Conservation (phyloP, 2,329 filamentous ascomycete species). For the Pyricularia grisea region DNA sequence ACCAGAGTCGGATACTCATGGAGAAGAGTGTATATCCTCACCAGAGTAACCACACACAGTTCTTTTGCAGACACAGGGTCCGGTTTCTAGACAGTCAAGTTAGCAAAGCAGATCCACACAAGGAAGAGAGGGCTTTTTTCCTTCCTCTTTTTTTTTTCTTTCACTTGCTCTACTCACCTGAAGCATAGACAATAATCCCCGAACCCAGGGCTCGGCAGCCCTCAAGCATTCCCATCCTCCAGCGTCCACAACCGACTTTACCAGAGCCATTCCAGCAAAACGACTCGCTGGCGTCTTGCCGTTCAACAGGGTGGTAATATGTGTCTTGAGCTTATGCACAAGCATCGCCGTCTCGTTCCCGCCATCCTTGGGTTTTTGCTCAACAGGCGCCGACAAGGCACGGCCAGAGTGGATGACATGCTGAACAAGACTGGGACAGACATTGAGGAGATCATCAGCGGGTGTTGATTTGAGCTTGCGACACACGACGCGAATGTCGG, state of each 20-base stretch:
- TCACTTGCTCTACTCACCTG: slow-evolving; percentile 37
- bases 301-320: slow-evolving; percentile 67
- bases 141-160: no score
- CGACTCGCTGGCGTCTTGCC: slow-evolving; percentile 66
- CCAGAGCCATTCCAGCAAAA: slow-evolving; percentile 67
- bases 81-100: slow-evolving; percentile 50
- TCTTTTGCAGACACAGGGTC: slow-evolving; percentile 69
- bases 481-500: slow-evolving; percentile 56
- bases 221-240: slow-evolving; percentile 78
- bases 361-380: slow-evolving; percentile 49
- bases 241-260: slow-evolving; percentile 73
- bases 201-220: slow-evolving; percentile 65
- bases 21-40: slow-evolving; percentile 74
- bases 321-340: slow-evolving; percentile 73
- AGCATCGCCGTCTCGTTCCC: slow-evolving; percentile 57
- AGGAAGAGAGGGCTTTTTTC: not conserved
- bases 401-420: slow-evolving; percentile 47
- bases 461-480: slow-evolving; percentile 63
- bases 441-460: slow-evolving; percentile 61
- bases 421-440: slow-evolving; percentile 59
- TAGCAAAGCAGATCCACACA: not conserved
- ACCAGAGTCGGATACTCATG: slow-evolving; percentile 75
- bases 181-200: slow-evolving; percentile 64
- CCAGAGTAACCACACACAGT: slow-evolving; percentile 65
- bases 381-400: slow-evolving; percentile 53